These are phyloP conservation scores for Capsicum rhomboideum DNA, from an alignment of 257 asterid species.

Conservation along the genomic window DNA sequence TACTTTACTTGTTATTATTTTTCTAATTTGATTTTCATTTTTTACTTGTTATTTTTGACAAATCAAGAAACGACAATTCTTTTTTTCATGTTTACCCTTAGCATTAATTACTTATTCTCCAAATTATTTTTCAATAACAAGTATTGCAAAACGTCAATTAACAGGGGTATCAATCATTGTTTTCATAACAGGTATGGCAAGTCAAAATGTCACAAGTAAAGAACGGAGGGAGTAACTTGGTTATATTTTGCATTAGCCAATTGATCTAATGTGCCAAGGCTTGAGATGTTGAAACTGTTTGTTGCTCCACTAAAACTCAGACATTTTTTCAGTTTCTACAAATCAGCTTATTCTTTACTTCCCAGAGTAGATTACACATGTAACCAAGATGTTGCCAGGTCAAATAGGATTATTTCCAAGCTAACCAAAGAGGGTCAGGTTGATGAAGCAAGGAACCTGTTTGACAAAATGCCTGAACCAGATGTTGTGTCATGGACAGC, in stretches of 20 bases:
- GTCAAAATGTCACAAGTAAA: too few relatives aligned
- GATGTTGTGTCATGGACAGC: slow-evolving; percentile 72
- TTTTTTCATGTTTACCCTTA: too few relatives aligned
- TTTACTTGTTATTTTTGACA: too few relatives aligned
- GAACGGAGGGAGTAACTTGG: too few relatives aligned
- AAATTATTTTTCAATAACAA: too few relatives aligned
- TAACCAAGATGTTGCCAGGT: slow-evolving; percentile 26
- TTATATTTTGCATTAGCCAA: background rate
- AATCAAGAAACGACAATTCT: too few relatives aligned
- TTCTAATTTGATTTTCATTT: too few relatives aligned
- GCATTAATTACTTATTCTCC: too few relatives aligned
- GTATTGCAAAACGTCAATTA: too few relatives aligned
- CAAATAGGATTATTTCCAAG: slow-evolving; percentile 37
- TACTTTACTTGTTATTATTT: too few relatives aligned
- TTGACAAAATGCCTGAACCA: slow-evolving; percentile 57
- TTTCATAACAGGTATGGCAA: too few relatives aligned
- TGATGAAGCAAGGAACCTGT: slow-evolving; percentile 41
- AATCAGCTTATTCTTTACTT: slow-evolving; percentile 5
- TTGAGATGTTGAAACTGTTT: background rate
- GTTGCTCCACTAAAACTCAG: background rate
- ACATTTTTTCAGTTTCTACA: background rate
- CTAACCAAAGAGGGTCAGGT: slow-evolving; percentile 30
- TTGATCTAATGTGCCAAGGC: background rate
- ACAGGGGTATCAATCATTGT: too few relatives aligned
- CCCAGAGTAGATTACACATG: slow-evolving; percentile 31